Conservation (phyloP, 2,329 filamentous ascomycete genomes). For the Leptographium flavum region DNA sequence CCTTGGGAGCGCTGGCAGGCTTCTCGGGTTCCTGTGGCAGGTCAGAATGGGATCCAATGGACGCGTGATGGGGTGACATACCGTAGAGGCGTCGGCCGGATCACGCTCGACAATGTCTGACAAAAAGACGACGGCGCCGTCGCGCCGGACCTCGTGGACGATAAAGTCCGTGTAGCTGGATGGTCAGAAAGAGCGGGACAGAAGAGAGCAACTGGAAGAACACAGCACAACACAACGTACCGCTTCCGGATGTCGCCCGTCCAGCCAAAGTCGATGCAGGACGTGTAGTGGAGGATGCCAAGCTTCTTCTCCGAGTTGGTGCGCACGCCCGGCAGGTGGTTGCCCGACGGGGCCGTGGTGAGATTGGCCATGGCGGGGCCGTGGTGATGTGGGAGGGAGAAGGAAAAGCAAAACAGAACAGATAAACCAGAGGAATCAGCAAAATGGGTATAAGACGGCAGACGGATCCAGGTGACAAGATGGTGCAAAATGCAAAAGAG, state of each 20-base stretch:
- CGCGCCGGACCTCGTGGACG: constrained; percentile 73
- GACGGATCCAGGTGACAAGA: too few species aligned
- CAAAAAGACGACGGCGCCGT: constrained; percentile 65
- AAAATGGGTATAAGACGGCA: too few species aligned
- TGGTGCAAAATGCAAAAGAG: too few species aligned
- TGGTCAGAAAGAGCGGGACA: constrained; percentile 4
- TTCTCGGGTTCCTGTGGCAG: background rate
- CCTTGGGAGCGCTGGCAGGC: background rate
- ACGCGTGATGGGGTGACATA: background rate
- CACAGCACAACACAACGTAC: constrained; percentile 15
- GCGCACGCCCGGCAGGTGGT: constrained; percentile 16
- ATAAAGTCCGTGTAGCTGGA: constrained; percentile 76
- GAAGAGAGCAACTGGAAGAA: background rate
- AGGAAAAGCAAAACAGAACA: background rate
- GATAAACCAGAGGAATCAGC: background rate
- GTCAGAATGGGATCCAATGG: too few species aligned
- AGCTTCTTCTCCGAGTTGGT: constrained; percentile 19
- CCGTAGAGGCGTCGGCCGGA: background rate
- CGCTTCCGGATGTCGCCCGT: constrained; percentile 28
- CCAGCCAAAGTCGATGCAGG: constrained; percentile 25
- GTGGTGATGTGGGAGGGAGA: background rate
- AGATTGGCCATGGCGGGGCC: constrained; percentile 5
- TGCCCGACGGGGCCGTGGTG: constrained; percentile 2
- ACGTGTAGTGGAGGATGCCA: constrained; percentile 27
- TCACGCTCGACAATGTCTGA: constrained; percentile 13